Evolutionary conservation across 2,329 filamentous ascomycete genomes (phyloP), one percentile per base, ranked within the genome.

Genomic region (Blumeriella jaapii): DNA sequence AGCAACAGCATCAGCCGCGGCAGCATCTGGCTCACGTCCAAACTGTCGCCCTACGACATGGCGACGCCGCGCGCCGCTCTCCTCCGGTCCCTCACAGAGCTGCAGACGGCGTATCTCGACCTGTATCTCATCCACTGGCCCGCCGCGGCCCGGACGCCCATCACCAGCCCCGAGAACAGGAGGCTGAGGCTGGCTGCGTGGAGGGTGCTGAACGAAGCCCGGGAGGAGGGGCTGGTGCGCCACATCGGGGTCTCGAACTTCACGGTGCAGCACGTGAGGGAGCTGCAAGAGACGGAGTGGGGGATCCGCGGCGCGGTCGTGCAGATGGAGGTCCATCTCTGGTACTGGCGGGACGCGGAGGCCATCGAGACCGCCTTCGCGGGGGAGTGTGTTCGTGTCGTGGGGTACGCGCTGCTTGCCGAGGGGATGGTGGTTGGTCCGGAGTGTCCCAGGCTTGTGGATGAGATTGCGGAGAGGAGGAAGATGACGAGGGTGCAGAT

Each of bases 181-280:
- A 66, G 78, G 49, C 27, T 46, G 14, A 33, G 42, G 16, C 24
- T 60, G 16, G 74, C 87, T 59, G 89, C 83, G 11, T 89, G 69
- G 71, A 63, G 65, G 37, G 73, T 74, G 60, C 63, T 81, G 64
- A 72, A 80, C 60, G 78, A 78, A 63, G 65, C 82, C 29, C 62
- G 74, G 14, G 68, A 59, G 8, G 72, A 69, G 23, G 76, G 76
- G 55, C 79, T 83, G 59, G 78, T 80, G 34, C 69, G 69, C 57
- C 82, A 82, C 64, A 83, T 87, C 55, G 82, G 82, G 47, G 79
- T 89, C 37, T 85, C 79, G 59, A 91, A 89, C 69, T 89, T 89
- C 57, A 78, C 69, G 64, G 89, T 26, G 78, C 85, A 65, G 24
- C 31, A 34, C 14, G 10, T 34, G 17, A 13, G 14, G 4, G 79